Evolutionary conservation across 345 rosid species (phyloP).

Genomic region (Acer saccharum): DNA sequence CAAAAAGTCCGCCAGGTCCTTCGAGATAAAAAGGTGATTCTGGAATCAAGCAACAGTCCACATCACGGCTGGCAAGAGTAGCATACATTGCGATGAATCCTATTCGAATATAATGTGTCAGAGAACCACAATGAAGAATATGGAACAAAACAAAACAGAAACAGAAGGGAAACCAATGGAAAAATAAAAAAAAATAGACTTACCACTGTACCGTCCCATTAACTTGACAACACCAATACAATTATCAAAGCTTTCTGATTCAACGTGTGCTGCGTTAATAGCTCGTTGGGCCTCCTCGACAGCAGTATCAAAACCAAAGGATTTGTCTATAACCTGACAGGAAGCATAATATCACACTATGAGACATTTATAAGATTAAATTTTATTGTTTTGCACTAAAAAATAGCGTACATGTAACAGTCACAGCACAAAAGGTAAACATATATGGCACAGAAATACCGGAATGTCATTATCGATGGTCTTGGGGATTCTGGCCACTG

Average conservation of each 20-base stretch:
- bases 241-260: slow-evolving; percentile 60
- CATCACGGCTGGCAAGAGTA: slow-evolving; percentile 67
- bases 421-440: background rate
- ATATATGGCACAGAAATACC: slow-evolving; percentile 27
- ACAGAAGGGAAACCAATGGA: background rate
- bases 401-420: background rate
- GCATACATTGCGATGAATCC: slow-evolving; percentile 72
- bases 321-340: slow-evolving; percentile 71
- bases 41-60: slow-evolving; percentile 69
- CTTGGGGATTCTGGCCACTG: slow-evolving; percentile 80
- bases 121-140: background rate
- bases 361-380: background rate
- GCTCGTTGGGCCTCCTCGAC: slow-evolving; percentile 77
- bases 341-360: background rate
- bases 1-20: slow-evolving; percentile 61
- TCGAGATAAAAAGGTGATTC: slow-evolving; percentile 71
- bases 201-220: slow-evolving; percentile 68
- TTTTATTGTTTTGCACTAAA: background rate
- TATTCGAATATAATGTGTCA: slow-evolving; percentile 15
- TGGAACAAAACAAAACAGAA: background rate
- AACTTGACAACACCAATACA: slow-evolving; percentile 68
- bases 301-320: slow-evolving; percentile 68
- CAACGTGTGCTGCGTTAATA: slow-evolving; percentile 69
- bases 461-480: slow-evolving; percentile 37
- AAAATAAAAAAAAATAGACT: slow-evolving; percentile 4